These are phyloP conservation scores for Ogataea henricii DNA, from an alignment of 805 yeast species.

Conservation along the genomic window DNA sequence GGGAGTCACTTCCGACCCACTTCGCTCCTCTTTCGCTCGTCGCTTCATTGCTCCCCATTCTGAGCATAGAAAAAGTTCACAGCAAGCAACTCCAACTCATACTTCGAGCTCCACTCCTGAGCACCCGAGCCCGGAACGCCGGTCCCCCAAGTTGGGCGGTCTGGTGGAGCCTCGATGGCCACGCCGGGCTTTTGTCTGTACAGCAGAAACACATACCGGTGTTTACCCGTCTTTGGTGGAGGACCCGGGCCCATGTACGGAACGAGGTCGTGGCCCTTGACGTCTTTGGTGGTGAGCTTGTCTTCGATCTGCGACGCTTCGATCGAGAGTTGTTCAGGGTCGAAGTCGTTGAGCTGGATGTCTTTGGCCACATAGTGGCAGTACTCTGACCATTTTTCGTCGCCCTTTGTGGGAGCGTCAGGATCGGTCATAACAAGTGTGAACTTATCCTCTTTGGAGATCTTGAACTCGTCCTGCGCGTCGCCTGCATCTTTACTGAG, in stretches of 20 bases:
- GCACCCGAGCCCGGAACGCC: conserved; percentile 81
- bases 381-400: conserved; percentile 86
- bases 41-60: conserved; percentile 38
- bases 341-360: conserved; percentile 46
- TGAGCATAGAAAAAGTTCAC: conserved; percentile 87
- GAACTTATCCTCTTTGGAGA: conserved; percentile 53
- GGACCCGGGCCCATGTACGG: conserved; percentile 85
- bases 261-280: conserved; percentile 46
- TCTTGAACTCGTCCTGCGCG: conserved; percentile 41
- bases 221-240: conserved; percentile 83
- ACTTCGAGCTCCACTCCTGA: conserved; percentile 66
- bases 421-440: conserved; percentile 87
- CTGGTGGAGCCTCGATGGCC: conserved; percentile 43
- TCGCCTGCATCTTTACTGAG: conserved; percentile 33
- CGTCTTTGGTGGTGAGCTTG: conserved; percentile 38
- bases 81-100: conserved; percentile 67
- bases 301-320: conserved; percentile 25
- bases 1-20: no score
- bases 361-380: conserved; percentile 72
- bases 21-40: no score
- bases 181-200: conserved; percentile 61
- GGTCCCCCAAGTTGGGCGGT: conserved; percentile 82
- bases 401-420: conserved; percentile 85
- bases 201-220: conserved; percentile 79
- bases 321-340: conserved; percentile 32